Evolutionary conservation across 441 rosid species (phyloP).

Genomic region (Pelargonium citronellum): DNA sequence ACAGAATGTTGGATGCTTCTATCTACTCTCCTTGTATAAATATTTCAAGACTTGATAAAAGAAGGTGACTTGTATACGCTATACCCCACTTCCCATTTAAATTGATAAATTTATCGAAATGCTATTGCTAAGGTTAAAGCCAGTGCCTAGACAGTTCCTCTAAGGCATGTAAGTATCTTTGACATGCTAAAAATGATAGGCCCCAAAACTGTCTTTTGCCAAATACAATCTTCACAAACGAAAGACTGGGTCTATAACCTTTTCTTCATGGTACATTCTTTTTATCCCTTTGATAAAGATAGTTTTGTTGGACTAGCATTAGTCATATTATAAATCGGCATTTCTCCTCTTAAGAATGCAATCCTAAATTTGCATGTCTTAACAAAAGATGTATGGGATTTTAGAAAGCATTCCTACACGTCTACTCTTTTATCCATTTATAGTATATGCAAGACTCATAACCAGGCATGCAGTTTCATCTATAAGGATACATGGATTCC

Average conservation of each 20-base stretch:
- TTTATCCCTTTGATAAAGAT: not conserved
- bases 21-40: not conserved
- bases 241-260: not conserved
- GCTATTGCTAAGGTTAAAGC: not conserved
- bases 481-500: not conserved
- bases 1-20: not conserved
- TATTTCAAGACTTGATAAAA: constrained; percentile 1
- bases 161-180: not conserved
- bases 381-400: constrained; percentile 2
- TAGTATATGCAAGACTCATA: not conserved
- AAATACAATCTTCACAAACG: not conserved
- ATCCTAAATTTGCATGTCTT: not conserved
- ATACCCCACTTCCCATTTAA: not conserved
- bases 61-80: not conserved
- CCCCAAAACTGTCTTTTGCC: not conserved
- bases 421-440: not conserved
- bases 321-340: not conserved
- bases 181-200: not conserved
- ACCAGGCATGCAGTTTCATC: not conserved
- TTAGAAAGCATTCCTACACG: not conserved
- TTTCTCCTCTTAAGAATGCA: not conserved
- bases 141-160: not conserved
- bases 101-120: constrained; percentile 1
- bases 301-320: not conserved
- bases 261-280: constrained; percentile 1